Evolutionary conservation across 768 basidiomycete genomes (phyloP), one percentile per base, ranked within the genome.

Genomic region (Podaxis pistillaris): DNA sequence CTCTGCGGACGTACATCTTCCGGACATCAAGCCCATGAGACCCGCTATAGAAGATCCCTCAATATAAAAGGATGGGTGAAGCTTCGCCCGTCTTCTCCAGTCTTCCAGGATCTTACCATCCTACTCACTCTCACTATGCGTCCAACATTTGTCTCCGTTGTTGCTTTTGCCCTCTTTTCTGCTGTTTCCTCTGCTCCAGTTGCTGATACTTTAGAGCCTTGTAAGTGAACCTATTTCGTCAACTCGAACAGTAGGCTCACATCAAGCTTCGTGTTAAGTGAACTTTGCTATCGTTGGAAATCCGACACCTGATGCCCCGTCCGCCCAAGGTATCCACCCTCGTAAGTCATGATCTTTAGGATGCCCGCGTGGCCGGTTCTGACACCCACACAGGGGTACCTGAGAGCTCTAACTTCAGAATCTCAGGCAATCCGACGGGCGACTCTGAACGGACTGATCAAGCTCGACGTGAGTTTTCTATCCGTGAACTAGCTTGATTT

Each of bases 201-300:
- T 12, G 47, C 49, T 15, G 24, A n/a, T 1, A 26, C n/a, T 17
- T 17, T 52, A 7, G 47, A 50, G 36, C 58, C 58, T 38, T n/a
- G 58, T 60, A 37, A 51, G 47, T 51, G n/a, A 7, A 24, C 22
- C 6, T 6, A 24, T 19, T 56, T 13, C 6, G 3, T 26, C 11
- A 24, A 26, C 24, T 13, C 13, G 8, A 41, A 40, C 9, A 8
- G 54, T 8, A 15, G 15, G 8, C 37, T 24, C 13, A 38, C 37
- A 24, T 13, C n/a, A 13, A 56, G 24, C 11, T 19, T 19, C 8
- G 19, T 6, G 6, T 5, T 2, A 38, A 59, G 58, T 36, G 22
- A 59, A 59, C 33, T 59, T 59, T 28, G 47, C 58, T 51, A 51
- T 59, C 33, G 49, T 59, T 17, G 58, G 58, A 4, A 59, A 59